Percentiles rank a stretch among this genome's conserved stretches.
Conservation (phyloP, 352 stramenopile species). For the Phytophthora syringae region DNA sequence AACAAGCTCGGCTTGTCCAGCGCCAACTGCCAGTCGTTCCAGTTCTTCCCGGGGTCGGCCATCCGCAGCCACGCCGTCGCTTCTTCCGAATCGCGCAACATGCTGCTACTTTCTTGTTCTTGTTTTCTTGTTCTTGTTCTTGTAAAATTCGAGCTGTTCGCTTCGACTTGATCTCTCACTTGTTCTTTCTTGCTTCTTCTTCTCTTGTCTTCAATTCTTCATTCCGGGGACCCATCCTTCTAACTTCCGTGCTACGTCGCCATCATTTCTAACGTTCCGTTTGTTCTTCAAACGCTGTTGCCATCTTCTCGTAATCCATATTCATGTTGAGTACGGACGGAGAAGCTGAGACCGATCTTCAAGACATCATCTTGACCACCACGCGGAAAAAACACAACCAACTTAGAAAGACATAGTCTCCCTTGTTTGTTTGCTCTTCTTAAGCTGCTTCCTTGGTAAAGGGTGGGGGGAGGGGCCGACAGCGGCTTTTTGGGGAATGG, state of each 20-base stretch:
- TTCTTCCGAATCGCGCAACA: slow-evolving; percentile 73
- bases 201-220: slow-evolving; percentile 79
- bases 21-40: slow-evolving; percentile 55
- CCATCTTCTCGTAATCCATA: slow-evolving; percentile 55
- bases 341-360: slow-evolving; percentile 63
- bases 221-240: slow-evolving; percentile 86
- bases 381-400: slow-evolving; percentile 69
- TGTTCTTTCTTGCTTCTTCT: slow-evolving; percentile 56
- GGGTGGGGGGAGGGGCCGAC: slow-evolving; percentile 59
- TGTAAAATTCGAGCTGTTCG: slow-evolving; percentile 39
- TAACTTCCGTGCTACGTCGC: slow-evolving; percentile 74
- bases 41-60: slow-evolving; percentile 50
- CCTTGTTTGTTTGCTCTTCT: slow-evolving; percentile 79
- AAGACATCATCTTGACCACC: slow-evolving; percentile 84
- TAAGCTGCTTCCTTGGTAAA: slow-evolving; percentile 69
- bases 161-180: slow-evolving; percentile 54
- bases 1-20: slow-evolving; percentile 49
- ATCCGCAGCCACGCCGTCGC: slow-evolving; percentile 60
- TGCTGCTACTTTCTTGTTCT: slow-evolving; percentile 42
- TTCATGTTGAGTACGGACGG: slow-evolving; percentile 71
- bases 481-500: slow-evolving; percentile 80
- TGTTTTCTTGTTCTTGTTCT: slow-evolving; percentile 42
- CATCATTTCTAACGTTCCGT: slow-evolving; percentile 84
- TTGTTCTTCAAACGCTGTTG: slow-evolving; percentile 66
- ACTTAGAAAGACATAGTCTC: slow-evolving; percentile 92